These are phyloP conservation scores for Talaromyces sp. DNA, from an alignment of 2,329 filamentous ascomycete genomes.

Conservation along the genomic window DNA sequence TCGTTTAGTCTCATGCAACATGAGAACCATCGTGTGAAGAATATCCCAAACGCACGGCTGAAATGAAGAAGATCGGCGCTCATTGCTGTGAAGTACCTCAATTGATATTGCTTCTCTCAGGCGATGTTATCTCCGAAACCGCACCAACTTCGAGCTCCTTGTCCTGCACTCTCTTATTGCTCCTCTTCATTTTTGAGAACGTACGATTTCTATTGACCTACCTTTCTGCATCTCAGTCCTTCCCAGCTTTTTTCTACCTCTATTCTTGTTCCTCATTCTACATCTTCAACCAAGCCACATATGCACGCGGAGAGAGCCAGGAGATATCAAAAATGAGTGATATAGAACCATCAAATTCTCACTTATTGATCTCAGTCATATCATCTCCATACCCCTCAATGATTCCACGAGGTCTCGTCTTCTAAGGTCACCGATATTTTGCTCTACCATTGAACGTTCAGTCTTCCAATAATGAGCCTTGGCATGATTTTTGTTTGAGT, in stretches of 20 bases:
- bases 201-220: neutral
- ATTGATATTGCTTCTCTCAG: neutral
- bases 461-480: neutral
- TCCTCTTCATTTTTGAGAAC: neutral
- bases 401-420: neutral
- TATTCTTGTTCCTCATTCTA: neutral
- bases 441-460: neutral
- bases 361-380: neutral
- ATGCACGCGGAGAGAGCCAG: neutral
- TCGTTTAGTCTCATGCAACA: neutral
- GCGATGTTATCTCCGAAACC: neutral
- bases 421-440: neutral
- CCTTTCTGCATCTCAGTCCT: neutral
- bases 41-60: no score
- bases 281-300: neutral
- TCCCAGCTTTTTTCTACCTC: neutral
- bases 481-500: neutral
- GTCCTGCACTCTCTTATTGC: neutral
- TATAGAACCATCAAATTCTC: no score
- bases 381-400: neutral
- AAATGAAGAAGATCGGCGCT: neutral
- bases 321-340: neutral
- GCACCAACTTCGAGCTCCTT: neutral
- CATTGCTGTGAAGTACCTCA: neutral
- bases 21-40: neutral